These are phyloP conservation scores for Geotrichum bryndzae DNA, from an alignment of 1,139 yeast genomes.

Conservation along the genomic window DNA sequence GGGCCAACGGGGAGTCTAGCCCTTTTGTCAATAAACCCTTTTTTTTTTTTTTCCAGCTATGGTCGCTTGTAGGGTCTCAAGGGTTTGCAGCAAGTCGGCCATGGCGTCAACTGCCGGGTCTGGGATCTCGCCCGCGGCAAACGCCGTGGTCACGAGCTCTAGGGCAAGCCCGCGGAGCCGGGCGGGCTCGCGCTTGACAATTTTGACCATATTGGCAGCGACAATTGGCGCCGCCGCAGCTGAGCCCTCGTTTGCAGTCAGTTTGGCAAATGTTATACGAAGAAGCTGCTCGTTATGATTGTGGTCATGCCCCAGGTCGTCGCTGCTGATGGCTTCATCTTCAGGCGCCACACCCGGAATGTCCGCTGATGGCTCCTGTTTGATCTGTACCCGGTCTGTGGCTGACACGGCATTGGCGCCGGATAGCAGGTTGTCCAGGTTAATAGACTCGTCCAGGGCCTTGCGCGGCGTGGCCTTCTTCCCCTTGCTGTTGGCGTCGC, in stretches of 20 bases:
- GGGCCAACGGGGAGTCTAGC: too few relatives aligned
- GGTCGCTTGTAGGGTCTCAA: background rate
- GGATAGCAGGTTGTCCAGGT: background rate
- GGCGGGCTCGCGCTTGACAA: background rate
- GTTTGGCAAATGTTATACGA: background rate
- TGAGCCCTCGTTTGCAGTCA: background rate
- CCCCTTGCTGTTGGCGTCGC: background rate
- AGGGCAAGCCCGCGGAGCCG: background rate
- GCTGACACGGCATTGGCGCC: background rate
- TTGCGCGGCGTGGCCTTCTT: background rate
- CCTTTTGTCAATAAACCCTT: too few relatives aligned
- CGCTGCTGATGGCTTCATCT: too few relatives aligned
- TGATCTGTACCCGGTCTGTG: background rate
- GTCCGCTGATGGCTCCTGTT: background rate
- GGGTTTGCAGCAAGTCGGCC: background rate
- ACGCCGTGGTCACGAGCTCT: background rate
- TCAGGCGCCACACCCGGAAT: background rate
- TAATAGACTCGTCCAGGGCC: background rate
- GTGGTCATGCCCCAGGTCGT: background rate
- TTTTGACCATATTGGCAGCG: background rate
- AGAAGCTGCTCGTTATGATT: background rate
- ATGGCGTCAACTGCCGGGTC: background rate
- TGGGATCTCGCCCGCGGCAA: background rate
- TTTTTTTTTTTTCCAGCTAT: background rate
- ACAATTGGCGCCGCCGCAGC: background rate